Base-by-base conservation (phyloP, 164 flowering plant genomes). In the Litsea cubeba region DNA sequence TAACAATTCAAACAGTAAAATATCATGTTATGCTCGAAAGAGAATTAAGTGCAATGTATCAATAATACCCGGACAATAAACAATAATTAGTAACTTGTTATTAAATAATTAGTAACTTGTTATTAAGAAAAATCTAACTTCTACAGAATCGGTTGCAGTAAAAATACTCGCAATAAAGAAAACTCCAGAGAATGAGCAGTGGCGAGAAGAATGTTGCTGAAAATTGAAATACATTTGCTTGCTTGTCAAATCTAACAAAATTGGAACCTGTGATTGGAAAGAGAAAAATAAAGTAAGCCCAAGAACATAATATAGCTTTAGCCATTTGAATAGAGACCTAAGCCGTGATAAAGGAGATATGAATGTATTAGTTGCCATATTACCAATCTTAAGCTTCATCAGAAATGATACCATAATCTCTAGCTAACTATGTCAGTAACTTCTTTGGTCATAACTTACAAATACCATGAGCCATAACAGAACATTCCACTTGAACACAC, bases 101-200 rank as follows among this genome's bases (percentile, higher is more conserved):
- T n/a, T n/a, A n/a, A n/a, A n/a, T n/a, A n/a, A n/a, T n/a, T n/a
- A n/a, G n/a, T n/a, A n/a, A n/a, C n/a, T n/a, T n/a, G n/a, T n/a
- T n/a, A 51, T 51, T 51, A 51, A 14, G 3, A 17, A 3, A 65
- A 30, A 14, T 2, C 70, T 40, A 74, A 81, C 84, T 28, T 74
- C 76, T 46, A 74, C 79, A 74, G 54, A 76, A 25, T 25, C 81
- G 46, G 81, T 72, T 17, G 76, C 75, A 17, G 73, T 26, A 30
- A 77, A 79, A n/a, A 79, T 62, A 75, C 78, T 75, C 49, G 79
- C 84, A 18, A 77, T 51, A 79, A 85, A 83, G n/a, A 82, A 87
- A 77, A 76, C 81, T 26, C 83, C 76, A 76, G 77, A 81, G 76
- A 91, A 73, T 79, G 90, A 75, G 84, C 74, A 65, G 81, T 82